phyloP scores from a whole-genome alignment of 768 basidiomycete genomes.

The Russula compacta region DNA sequence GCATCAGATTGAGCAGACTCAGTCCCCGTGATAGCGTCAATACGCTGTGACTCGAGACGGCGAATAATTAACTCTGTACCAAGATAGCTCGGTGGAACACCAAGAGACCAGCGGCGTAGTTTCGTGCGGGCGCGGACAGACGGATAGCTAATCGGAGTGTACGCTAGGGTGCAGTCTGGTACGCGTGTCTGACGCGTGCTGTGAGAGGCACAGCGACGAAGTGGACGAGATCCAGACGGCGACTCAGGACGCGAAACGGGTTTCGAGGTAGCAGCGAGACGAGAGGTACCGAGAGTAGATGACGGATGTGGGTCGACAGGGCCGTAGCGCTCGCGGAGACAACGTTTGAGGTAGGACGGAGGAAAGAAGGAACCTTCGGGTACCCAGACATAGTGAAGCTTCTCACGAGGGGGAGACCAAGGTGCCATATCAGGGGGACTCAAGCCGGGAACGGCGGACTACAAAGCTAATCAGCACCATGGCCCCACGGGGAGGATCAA shows the following conservation, averaged over 20 bases:
- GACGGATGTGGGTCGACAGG: background rate
- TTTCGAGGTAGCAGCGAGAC: background rate
- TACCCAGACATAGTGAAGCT: constrained; percentile 9
- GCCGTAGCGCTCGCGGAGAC: constrained; percentile 3
- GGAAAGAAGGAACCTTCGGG: constrained; percentile 20
- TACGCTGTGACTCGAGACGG: constrained; percentile 12
- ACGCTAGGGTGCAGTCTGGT: background rate
- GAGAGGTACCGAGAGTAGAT: background rate
- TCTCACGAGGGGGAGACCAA: constrained; percentile 18
- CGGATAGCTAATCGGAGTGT: background rate
- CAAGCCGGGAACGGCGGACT: constrained; percentile 5
- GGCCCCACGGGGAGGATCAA: background rate
- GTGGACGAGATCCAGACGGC: constrained; percentile 1
- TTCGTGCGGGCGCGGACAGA: background rate
- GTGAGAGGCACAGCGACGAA: constrained; percentile 15
- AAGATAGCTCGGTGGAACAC: constrained; percentile 16
- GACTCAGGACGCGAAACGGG: background rate
- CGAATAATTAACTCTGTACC: constrained; percentile 12
- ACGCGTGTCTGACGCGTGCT: background rate
- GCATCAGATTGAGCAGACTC: background rate
- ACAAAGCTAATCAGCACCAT: background rate
- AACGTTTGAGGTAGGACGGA: constrained; percentile 9
- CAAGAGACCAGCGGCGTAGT: constrained; percentile 19
- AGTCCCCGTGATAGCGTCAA: background rate
- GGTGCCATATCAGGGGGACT: constrained; percentile 15